Percentiles rank a stretch among this genome's conserved stretches.
phyloP scores from a whole-genome alignment of 169 alveolate genomes.

The Plasmodium falciparum region DNA sequence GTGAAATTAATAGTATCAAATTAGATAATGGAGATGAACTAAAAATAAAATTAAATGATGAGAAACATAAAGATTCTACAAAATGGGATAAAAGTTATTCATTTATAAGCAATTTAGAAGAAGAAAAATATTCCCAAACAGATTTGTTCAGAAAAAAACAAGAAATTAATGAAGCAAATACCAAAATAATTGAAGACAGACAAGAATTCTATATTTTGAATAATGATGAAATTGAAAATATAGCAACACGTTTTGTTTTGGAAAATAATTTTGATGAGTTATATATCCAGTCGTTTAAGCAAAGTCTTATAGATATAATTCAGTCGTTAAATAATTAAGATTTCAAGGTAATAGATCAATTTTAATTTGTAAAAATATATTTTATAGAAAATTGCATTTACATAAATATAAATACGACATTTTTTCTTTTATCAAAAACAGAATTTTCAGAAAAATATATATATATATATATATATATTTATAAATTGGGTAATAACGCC shows the following conservation, averaged over 20 bases:
- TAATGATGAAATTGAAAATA: constrained; percentile 24
- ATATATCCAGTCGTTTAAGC: constrained; percentile 22
- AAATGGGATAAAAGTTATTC: constrained; percentile 25
- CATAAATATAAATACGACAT: too few species aligned
- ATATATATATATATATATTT: too few species aligned
- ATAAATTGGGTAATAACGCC: too few species aligned
- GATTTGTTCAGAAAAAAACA: constrained; percentile 14
- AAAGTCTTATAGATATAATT: constrained; percentile 46
- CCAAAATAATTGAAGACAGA: constrained; percentile 19
- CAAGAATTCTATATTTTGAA: constrained; percentile 40
- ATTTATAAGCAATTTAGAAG: constrained; percentile 42
- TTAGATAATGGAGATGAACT: constrained; percentile 72
- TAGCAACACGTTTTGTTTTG: constrained; percentile 21
- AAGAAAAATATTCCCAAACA: constrained; percentile 4
- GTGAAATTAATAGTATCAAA: constrained; percentile 54
- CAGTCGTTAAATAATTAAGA: constrained; percentile 35
- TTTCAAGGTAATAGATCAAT: too few species aligned
- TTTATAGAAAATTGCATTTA: too few species aligned
- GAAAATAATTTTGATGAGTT: constrained; percentile 37
- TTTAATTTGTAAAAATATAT: too few species aligned
- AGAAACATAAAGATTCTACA: constrained; percentile 5
- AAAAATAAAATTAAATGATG: constrained; percentile 29
- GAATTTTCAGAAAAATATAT: too few species aligned
- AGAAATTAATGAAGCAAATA: not conserved
- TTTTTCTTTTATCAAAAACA: too few species aligned